Evolutionary conservation across 805 yeast genomes (phyloP).

Genomic region (Candida jianshihensis): DNA sequence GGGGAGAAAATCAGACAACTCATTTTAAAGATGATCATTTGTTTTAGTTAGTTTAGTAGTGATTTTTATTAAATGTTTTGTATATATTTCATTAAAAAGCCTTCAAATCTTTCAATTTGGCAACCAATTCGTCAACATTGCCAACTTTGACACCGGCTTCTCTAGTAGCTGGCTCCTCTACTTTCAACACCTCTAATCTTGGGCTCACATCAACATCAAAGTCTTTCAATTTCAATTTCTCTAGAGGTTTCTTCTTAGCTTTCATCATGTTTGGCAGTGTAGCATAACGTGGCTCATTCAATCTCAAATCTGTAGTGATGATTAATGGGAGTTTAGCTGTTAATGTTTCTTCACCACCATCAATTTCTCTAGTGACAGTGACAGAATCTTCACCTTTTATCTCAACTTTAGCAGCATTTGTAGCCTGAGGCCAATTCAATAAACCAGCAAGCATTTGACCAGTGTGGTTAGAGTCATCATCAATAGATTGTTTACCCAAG

Average conservation of each 20-base stretch:
- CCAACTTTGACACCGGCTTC: conserved; percentile 75
- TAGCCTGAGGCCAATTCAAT: conserved; percentile 94
- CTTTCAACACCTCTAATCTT: conserved; percentile 61
- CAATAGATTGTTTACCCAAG: conserved; percentile 95
- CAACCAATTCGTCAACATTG: conserved; percentile 74
- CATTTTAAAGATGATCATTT: too few species aligned
- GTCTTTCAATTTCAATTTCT: conserved; percentile 55
- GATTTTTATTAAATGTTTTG: conserved; percentile 1
- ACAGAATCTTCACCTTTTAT: conserved; percentile 45
- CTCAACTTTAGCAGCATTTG: conserved; percentile 84
- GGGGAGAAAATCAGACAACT: too few species aligned
- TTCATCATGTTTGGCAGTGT: conserved; percentile 95
- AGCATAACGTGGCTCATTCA: conserved; percentile 95
- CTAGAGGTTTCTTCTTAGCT: conserved; percentile 94
- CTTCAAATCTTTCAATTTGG: conserved; percentile 60
- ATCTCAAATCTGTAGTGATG: conserved; percentile 87
- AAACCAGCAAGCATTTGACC: conserved; percentile 96
- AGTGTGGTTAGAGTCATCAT: conserved; percentile 90
- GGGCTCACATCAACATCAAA: conserved; percentile 59
- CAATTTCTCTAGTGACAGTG: conserved; percentile 84
- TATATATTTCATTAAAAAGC: conserved; percentile 13
- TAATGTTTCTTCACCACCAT: conserved; percentile 87
- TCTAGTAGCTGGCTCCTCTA: conserved; percentile 83
- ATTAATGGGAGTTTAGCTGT: conserved; percentile 75
- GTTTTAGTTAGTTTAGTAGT: too few species aligned